These are phyloP conservation scores for Sclerotinia spermophila DNA, from an alignment of 2,329 filamentous ascomycete genomes.

Conservation along the genomic window DNA sequence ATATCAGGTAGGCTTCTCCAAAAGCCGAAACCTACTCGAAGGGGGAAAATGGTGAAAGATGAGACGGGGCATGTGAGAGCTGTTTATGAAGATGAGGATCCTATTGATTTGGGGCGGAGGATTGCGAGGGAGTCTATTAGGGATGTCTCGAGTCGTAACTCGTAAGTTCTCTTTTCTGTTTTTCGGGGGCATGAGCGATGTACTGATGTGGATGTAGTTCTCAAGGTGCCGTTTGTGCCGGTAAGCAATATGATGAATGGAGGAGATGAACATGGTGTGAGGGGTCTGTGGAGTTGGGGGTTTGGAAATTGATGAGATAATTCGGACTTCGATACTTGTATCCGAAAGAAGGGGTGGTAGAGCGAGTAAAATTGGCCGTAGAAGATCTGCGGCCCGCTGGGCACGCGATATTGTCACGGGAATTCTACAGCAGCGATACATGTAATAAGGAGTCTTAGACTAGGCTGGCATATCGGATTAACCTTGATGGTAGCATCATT, in stretches of 20 bases:
- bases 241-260: not conserved
- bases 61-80: not conserved
- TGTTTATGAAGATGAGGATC: not conserved
- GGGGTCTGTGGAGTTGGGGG: not conserved
- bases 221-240: not conserved
- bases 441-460: too few relatives aligned
- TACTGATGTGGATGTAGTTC: not conserved
- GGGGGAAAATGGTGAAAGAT: not conserved
- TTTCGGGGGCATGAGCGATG: not conserved
- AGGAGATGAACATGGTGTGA: not conserved
- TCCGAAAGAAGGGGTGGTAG: not conserved
- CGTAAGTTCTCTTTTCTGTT: not conserved
- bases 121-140: not conserved
- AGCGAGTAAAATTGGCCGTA: not conserved
- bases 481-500: fast-evolving
- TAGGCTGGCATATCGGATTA: not conserved
- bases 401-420: not conserved
- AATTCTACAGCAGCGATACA: too few relatives aligned
- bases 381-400: not conserved
- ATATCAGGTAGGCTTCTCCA: not conserved
- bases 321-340: not conserved
- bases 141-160: not conserved
- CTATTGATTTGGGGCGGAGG: not conserved
- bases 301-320: not conserved
- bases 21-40: not conserved